A percentile compares a stretch with the other conserved stretches of the same genome.
Evolutionary conservation across 495 filamentous ascomycete genomes (phyloP).

Genomic region (Penicillium canescens): DNA sequence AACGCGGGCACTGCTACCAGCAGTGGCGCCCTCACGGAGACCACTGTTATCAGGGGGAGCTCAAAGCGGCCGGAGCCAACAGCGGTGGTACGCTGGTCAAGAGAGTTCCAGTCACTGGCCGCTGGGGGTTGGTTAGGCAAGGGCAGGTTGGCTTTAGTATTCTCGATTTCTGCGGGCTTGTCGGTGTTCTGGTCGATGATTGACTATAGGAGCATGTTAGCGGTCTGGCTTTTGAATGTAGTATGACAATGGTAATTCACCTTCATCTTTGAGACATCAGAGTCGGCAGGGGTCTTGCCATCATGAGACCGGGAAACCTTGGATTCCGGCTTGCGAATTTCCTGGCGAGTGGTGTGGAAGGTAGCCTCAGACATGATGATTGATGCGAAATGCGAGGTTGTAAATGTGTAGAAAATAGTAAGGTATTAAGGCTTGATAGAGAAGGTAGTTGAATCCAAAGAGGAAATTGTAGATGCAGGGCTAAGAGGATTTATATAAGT

Average conservation of each 20-base stretch:
- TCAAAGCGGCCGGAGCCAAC: constrained; percentile 61
- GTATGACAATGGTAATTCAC: constrained; percentile 14
- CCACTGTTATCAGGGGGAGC: constrained; percentile 48
- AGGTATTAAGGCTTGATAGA: neutral
- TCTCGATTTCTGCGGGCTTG: constrained; percentile 65
- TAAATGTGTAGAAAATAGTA: neutral
- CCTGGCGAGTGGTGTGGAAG: constrained; percentile 53
- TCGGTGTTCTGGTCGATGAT: constrained; percentile 45
- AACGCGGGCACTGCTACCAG: constrained; percentile 56
- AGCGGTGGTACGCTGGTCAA: constrained; percentile 65
- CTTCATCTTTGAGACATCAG: constrained; percentile 50
- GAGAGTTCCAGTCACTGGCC: constrained; percentile 74
- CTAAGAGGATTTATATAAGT: constrained; percentile 9
- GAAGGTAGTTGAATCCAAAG: neutral
- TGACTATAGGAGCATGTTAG: constrained; percentile 36
- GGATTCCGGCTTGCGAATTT: constrained; percentile 54
- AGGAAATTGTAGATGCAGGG: neutral
- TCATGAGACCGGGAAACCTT: constrained; percentile 38
- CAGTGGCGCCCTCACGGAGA: constrained; percentile 63
- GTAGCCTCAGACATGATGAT: constrained; percentile 50
- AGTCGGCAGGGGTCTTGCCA: constrained; percentile 45
- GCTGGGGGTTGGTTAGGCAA: constrained; percentile 75
- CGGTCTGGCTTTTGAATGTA: neutral
- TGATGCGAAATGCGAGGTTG: constrained; percentile 14
- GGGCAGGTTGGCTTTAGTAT: constrained; percentile 69